Evolutionary conservation across 2,329 filamentous ascomycete genomes (phyloP).

Genomic region (Cyanodermella asteris): DNA sequence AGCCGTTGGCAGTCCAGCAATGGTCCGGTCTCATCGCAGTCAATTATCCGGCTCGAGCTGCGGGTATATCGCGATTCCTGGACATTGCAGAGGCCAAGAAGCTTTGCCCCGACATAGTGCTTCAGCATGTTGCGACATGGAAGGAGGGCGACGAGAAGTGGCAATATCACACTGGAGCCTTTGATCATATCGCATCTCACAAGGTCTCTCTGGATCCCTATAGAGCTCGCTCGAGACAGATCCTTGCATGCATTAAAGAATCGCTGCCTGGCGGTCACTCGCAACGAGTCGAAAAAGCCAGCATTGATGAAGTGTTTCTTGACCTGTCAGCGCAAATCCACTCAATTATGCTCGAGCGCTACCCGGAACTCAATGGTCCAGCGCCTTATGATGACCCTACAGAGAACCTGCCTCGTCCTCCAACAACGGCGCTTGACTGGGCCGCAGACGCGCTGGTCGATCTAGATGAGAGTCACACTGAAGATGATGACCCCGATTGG

Average conservation of each 20-base stretch:
- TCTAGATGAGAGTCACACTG: slow-evolving; percentile 47
- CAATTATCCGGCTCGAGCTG: slow-evolving; percentile 76
- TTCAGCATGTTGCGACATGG: slow-evolving; percentile 91
- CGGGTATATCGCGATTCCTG: slow-evolving; percentile 60
- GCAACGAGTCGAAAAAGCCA: slow-evolving; percentile 74
- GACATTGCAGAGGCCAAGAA: slow-evolving; percentile 64
- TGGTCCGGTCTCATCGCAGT: slow-evolving; percentile 90
- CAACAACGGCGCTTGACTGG: slow-evolving; percentile 60
- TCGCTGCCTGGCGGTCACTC: slow-evolving; percentile 36
- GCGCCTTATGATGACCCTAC: slow-evolving; percentile 53
- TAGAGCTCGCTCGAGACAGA: slow-evolving; percentile 60
- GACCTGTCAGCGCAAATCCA: slow-evolving; percentile 77
- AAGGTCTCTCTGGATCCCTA: slow-evolving; percentile 94
- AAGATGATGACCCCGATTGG: slow-evolving; percentile 77
- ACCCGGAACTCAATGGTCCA: slow-evolving; percentile 45
- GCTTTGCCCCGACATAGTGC: slow-evolving; percentile 60
- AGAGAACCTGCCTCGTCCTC: slow-evolving; percentile 51
- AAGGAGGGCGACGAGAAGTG: slow-evolving; percentile 77
- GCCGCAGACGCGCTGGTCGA: slow-evolving; percentile 61
- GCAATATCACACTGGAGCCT: slow-evolving; percentile 66
- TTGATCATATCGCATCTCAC: slow-evolving; percentile 58
- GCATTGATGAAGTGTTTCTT: slow-evolving; percentile 87
- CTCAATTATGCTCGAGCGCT: slow-evolving; percentile 49
- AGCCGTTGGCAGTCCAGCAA: slow-evolving; percentile 74
- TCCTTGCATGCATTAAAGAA: slow-evolving; percentile 58